These are phyloP conservation scores for Russula virescens DNA, from an alignment of 768 basidiomycete genomes.

Conservation along the genomic window DNA sequence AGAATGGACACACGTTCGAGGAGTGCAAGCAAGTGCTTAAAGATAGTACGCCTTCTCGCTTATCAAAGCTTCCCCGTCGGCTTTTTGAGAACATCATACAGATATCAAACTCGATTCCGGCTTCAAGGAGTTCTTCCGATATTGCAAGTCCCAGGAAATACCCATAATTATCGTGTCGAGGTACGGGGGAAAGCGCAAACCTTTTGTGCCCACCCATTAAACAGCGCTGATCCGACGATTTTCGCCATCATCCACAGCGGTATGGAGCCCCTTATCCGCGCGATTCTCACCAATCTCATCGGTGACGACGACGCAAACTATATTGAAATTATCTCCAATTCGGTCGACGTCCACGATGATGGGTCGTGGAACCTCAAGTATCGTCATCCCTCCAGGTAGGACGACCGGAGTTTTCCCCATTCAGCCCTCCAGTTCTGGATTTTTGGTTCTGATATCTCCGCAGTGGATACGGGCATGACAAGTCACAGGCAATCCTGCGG, in stretches of 20 bases:
- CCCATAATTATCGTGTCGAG: conserved; percentile 93
- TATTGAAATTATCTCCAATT: conserved; percentile 94
- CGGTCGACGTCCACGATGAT: conserved; percentile 58
- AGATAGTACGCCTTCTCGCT: conserved; percentile 48
- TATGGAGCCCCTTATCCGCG: conserved; percentile 91
- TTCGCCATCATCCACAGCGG: conserved; percentile 45
- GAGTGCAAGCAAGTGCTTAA: conserved; percentile 74
- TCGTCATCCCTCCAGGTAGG: conserved; percentile 80
- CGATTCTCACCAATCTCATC: conserved; percentile 78
- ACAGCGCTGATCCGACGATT: neutral
- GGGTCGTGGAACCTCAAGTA: conserved; percentile 79
- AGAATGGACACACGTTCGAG: conserved; percentile 75
- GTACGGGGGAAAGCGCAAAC: conserved; percentile 34
- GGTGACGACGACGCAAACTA: conserved; percentile 62
- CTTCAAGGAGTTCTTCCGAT: conserved; percentile 82
- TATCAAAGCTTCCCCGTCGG: neutral
- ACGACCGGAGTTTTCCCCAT: conserved; percentile 10
- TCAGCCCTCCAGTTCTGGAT: neutral
- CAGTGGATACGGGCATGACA: conserved; percentile 92
- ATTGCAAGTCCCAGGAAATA: conserved; percentile 73
- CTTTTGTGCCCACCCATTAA: neutral
- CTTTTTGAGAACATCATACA: conserved; percentile 28
- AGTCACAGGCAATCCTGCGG: conserved; percentile 89
- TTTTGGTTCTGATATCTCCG: neutral
- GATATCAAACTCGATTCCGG: conserved; percentile 85